A percentile compares a stretch with the other conserved stretches of the same genome.
Conservation (phyloP, 1,284 basidiomycete species). For the Ganoderma boninense region DNA sequence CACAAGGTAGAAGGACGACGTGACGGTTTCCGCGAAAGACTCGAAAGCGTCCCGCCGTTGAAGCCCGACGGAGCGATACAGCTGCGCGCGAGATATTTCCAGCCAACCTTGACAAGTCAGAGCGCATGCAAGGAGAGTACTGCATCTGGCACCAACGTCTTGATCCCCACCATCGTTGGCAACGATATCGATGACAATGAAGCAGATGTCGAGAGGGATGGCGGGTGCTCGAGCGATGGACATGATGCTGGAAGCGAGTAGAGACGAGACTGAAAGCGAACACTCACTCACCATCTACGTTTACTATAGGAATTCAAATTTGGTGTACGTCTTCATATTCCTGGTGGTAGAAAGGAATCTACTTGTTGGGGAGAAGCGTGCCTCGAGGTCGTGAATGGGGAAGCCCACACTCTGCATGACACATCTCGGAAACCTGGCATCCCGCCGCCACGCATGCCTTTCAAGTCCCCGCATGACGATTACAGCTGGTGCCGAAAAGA, state of each 20-base stretch:
- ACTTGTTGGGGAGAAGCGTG: neutral
- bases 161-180: neutral
- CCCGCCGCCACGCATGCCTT: too few relatives aligned
- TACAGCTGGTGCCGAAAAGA: too few relatives aligned
- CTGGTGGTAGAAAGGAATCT: neutral
- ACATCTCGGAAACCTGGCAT: neutral
- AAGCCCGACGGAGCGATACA: neutral
- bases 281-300: neutral
- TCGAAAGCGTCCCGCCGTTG: neutral
- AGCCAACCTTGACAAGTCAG: neutral
- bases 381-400: neutral
- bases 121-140: neutral
- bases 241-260: neutral
- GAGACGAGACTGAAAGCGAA: neutral
- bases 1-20: neutral
- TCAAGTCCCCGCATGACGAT: too few relatives aligned
- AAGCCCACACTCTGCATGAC: neutral
- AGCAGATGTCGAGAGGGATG: neutral
- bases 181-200: neutral
- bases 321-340: neutral
- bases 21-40: neutral
- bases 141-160: neutral
- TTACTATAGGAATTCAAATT: neutral
- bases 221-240: neutral
- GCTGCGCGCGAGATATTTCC: neutral